Evolutionary conservation across 2,329 filamentous ascomycete species (phyloP).

Genomic region (Endoconidiophora polonica): DNA sequence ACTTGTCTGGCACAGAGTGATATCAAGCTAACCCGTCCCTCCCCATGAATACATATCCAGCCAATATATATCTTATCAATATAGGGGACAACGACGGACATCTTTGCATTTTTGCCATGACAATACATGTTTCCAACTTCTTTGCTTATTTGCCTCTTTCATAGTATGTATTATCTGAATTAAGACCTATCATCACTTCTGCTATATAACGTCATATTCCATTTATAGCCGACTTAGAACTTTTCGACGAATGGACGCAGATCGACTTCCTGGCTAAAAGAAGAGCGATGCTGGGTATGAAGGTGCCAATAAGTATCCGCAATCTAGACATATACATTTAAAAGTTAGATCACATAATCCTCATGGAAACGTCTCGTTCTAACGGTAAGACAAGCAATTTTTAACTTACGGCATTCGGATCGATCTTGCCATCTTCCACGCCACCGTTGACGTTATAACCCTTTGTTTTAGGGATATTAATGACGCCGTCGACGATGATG

Average conservation of each 20-base stretch:
- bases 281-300: slow-evolving; percentile 62
- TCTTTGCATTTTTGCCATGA: slow-evolving; percentile 1
- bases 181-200: not conserved
- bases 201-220: not conserved
- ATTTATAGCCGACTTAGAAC: slow-evolving; percentile 34
- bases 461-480: slow-evolving; percentile 61
- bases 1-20: no score
- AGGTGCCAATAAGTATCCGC: slow-evolving; percentile 74
- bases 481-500: slow-evolving; percentile 68
- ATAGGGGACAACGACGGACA: not conserved
- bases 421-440: slow-evolving; percentile 46
- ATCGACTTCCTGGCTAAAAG: slow-evolving; percentile 71
- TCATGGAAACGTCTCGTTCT: not conserved
- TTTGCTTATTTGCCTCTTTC: no score
- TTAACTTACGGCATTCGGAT: slow-evolving; percentile 50
- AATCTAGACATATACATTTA: slow-evolving; percentile 37
- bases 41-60: no score
- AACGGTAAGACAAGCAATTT: not conserved
- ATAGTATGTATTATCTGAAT: not conserved
- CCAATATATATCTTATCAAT: not conserved
- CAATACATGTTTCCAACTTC: not conserved
- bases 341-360: not conserved
- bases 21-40: no score
- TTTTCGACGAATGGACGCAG: slow-evolving; percentile 69
- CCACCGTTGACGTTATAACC: slow-evolving; percentile 28